These are phyloP conservation scores for Blastobotrys ciferrii DNA, from an alignment of 1,139 yeast genomes.

Conservation along the genomic window DNA sequence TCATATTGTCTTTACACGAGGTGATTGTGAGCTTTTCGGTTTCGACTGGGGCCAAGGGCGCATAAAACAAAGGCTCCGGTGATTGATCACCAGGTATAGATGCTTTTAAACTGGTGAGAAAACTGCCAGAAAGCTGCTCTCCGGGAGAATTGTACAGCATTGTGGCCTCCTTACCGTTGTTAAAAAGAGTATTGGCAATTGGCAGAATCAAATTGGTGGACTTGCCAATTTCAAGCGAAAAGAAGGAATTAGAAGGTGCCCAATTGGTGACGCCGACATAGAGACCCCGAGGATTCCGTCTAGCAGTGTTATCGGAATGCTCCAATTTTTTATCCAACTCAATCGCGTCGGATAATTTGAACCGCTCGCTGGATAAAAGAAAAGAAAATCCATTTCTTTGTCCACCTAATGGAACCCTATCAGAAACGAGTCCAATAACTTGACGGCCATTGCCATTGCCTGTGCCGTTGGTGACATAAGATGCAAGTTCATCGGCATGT, in stretches of 20 bases:
- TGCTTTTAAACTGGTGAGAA: conserved; percentile 16
- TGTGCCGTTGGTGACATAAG: conserved; percentile 8
- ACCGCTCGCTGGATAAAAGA: conserved; percentile 22
- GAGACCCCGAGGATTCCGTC: conserved; percentile 17
- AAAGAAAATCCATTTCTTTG: conserved; percentile 35
- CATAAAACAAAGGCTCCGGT: conserved; percentile 7
- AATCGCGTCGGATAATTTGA: conserved; percentile 25
- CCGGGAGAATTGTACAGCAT: conserved; percentile 22
- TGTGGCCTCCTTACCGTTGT: conserved; percentile 31
- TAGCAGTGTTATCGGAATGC: conserved; percentile 7
- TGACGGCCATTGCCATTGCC: conserved; percentile 16
- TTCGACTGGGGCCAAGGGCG: conserved; percentile 28
- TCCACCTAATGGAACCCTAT: conserved; percentile 35
- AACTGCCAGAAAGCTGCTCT: conserved; percentile 16
- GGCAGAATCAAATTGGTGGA: conserved; percentile 26
- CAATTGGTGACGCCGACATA: conserved; percentile 30
- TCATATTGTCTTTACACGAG: conserved; percentile 49
- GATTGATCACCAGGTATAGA: conserved; percentile 18
- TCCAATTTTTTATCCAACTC: conserved; percentile 15
- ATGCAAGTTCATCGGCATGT: conserved; percentile 18
- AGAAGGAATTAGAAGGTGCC: conserved; percentile 26
- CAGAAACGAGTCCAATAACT: conserved; percentile 33
- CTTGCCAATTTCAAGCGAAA: conserved; percentile 22
- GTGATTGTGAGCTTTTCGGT: conserved; percentile 41
- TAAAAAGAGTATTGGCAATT: conserved; percentile 37